Conservation (phyloP, 2,329 filamentous ascomycete genomes). For the Hypoxylon sp. region DNA sequence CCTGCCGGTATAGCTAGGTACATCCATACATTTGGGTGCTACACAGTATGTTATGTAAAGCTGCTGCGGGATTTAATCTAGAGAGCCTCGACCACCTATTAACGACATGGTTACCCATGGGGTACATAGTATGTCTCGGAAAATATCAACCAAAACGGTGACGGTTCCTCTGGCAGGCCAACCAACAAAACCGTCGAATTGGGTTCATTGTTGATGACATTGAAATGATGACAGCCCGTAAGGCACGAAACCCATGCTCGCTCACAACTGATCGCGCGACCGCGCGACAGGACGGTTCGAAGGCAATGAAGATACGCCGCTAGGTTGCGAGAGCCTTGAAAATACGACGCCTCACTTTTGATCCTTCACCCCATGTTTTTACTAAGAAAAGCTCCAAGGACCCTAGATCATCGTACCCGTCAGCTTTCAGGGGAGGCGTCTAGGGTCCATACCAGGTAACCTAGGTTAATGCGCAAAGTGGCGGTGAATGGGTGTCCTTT, state of each 20-base stretch:
- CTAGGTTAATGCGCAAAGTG: slow-evolving; percentile 32
- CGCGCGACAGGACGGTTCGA: slow-evolving; percentile 17
- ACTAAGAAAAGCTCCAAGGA: slow-evolving; percentile 18
- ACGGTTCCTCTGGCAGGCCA: slow-evolving; percentile 27
- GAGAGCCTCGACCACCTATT: slow-evolving; percentile 26
- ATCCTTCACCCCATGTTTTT: slow-evolving; percentile 25
- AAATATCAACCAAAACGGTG: slow-evolving; percentile 32
- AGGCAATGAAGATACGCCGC: slow-evolving; percentile 8
- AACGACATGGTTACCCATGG: slow-evolving; percentile 39
- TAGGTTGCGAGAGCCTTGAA: slow-evolving; percentile 14
- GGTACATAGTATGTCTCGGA: slow-evolving; percentile 39
- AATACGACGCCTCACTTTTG: slow-evolving; percentile 25
- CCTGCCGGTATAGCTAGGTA: slow-evolving; percentile 7
- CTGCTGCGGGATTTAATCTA: slow-evolving; percentile 38
- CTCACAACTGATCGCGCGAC: slow-evolving; percentile 18
- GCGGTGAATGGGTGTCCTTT: slow-evolving; percentile 39
- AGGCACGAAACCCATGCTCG: slow-evolving; percentile 19
- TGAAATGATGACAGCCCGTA: slow-evolving; percentile 37
- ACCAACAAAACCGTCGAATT: slow-evolving; percentile 23
- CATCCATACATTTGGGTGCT: background rate
- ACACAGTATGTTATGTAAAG: background rate
- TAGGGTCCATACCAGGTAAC: too few species aligned
- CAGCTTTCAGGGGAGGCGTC: slow-evolving; percentile 27
- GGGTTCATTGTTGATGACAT: slow-evolving; percentile 28
- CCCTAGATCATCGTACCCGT: slow-evolving; percentile 12